Conservation (phyloP, 148 eudicot genomes). For the Gaultheria prostrata region DNA sequence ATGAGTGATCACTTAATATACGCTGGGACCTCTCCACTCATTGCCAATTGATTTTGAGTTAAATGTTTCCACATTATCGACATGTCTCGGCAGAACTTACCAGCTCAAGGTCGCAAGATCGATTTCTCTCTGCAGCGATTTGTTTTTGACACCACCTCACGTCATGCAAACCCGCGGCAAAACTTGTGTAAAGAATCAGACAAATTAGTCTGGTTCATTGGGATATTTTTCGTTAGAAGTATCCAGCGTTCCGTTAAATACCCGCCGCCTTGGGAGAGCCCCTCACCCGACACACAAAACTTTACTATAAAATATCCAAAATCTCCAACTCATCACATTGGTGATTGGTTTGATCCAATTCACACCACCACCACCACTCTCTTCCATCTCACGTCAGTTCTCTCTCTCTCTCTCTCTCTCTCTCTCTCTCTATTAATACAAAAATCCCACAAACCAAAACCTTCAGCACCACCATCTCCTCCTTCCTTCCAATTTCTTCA, state of each 20-base stretch:
- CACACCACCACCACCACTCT: constrained; percentile 4
- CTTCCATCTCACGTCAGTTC: constrained; percentile 39
- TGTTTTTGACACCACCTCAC: too few species aligned
- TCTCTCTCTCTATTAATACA: constrained; percentile 34
- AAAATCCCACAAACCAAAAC: constrained; percentile 4
- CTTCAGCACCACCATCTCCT: constrained; percentile 12
- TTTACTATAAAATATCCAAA: too few species aligned
- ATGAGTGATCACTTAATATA: too few species aligned
- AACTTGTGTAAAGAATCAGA: too few species aligned
- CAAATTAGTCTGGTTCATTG: background rate
- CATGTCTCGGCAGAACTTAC: too few species aligned
- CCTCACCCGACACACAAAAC: background rate
- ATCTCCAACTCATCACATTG: background rate
- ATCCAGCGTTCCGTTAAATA: background rate
- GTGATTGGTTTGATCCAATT: constrained; percentile 25
- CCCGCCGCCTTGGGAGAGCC: background rate
- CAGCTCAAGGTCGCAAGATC: too few species aligned
- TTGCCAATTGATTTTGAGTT: too few species aligned
- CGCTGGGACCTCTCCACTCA: too few species aligned
- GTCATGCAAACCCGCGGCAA: too few species aligned
- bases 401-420: constrained; percentile 13
- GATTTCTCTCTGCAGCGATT: too few species aligned
- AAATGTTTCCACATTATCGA: too few species aligned
- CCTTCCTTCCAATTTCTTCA: background rate
- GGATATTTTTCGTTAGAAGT: background rate